Evolutionary conservation across 1,139 yeast species (phyloP).

Genomic region (Kurtzmaniella quercitrusa): DNA sequence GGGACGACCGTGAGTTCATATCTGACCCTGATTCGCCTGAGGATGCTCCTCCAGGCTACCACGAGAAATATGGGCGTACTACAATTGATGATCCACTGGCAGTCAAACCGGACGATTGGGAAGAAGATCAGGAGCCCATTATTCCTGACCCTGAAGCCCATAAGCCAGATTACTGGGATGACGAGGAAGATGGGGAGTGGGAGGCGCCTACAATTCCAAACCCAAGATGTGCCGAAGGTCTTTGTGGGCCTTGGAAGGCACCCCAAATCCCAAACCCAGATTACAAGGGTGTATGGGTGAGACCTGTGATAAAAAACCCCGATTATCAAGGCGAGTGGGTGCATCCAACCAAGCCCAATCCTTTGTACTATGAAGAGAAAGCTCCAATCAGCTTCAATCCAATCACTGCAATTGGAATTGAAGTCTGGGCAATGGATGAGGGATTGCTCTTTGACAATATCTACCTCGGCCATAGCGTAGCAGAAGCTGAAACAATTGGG

Average conservation of each 20-base stretch:
- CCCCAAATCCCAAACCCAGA: constrained; percentile 64
- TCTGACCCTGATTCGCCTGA: constrained; percentile 57
- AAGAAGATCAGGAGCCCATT: constrained; percentile 53
- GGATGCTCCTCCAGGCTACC: constrained; percentile 81
- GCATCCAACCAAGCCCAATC: constrained; percentile 66
- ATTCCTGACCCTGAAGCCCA: constrained; percentile 63
- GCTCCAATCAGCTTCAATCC: constrained; percentile 60
- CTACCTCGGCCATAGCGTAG: constrained; percentile 75
- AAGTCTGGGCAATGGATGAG: constrained; percentile 82
- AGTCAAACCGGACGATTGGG: constrained; percentile 73
- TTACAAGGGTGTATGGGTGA: constrained; percentile 75
- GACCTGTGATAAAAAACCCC: constrained; percentile 67
- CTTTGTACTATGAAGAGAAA: constrained; percentile 57
- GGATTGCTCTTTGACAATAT: constrained; percentile 77
- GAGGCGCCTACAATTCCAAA: constrained; percentile 62
- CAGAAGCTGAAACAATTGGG: constrained; percentile 81
- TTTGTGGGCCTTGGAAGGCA: constrained; percentile 68
- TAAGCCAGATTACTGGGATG: constrained; percentile 79
- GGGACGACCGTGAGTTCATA: constrained; percentile 67
- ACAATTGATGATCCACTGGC: constrained; percentile 64
- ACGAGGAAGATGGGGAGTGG: constrained; percentile 86
- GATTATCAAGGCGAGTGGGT: constrained; percentile 74
- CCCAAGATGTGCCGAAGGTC: constrained; percentile 65
- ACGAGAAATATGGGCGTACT: constrained; percentile 53
- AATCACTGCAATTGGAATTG: constrained; percentile 83